Base-by-base conservation (phyloP, 2,329 filamentous ascomycete genomes). In the Orbilia brochopaga region DNA sequence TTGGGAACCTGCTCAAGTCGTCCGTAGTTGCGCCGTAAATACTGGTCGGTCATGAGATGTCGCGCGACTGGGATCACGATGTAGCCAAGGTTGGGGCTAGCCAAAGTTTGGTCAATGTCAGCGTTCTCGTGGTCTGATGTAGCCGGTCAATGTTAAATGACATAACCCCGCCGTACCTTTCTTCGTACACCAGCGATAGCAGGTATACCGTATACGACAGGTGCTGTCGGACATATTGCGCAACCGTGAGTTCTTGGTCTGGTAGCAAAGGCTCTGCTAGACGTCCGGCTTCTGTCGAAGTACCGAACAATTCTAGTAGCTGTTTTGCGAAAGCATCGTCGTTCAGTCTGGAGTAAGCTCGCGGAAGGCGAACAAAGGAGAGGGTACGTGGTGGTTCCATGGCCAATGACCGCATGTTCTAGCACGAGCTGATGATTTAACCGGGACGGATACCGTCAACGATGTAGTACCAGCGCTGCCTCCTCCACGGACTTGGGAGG, bases 151-250 rank as follows among this genome's bases (percentile, higher is more conserved):
- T 13, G 15, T 32, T 32, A 8, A 32, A 8, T 32, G 27, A 32
- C 8, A 15, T 42, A 17, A 21, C 30, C 15, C 19, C 46, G 37
- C 40, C 60, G 21, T 69, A 69, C 65, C 65, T 63, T 48, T 69
- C 65, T n/a, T 69, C 65, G 19, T 69, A 62, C 5, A 48, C 65
- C 35, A 69, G 46, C 15, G 65, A 69, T 46, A 72, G 19, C 23
- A 72, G 48, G 30, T 72, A 72, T n/a, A 72, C 56, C 2, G 67
- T 72, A 51, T 72, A 72, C 13, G 67, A 65, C 13, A 72, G 15
- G 40, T 72, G 60, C 44, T 72, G 59, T 11, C 67, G 48, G 24
- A 72, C 59, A 65, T 72, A 72, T 50, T 72, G 59, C n/a, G 59
- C 67, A 35, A 72, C 60, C 17, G 67, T 72, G 24, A 72, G 51